These are phyloP conservation scores for Dactylellina parvicollis DNA, from an alignment of 2,329 filamentous ascomycete species.

Conservation along the genomic window DNA sequence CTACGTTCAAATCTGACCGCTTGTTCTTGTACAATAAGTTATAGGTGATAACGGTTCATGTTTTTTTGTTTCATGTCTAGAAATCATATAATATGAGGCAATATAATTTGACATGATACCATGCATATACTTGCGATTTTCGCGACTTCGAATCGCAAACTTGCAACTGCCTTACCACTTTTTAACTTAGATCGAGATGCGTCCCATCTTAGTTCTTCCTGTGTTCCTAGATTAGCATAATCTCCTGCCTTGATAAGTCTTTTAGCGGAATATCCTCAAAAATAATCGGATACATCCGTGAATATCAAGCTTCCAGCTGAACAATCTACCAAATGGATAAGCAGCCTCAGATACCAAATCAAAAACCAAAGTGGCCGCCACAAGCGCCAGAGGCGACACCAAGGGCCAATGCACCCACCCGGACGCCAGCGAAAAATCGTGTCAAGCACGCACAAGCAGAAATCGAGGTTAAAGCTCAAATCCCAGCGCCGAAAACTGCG, in stretches of 20 bases:
- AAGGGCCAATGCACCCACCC: not conserved
- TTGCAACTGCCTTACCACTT: no score
- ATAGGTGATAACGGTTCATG: conserved; percentile 3
- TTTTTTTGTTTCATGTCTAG: conserved; percentile 20
- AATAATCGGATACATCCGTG: no score
- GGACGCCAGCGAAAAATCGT: not conserved
- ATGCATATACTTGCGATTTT: not conserved
- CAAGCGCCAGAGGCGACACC: not conserved
- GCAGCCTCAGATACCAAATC: not conserved
- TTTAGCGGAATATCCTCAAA: no score
- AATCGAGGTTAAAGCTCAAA: not conserved
- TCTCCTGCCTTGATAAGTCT: not conserved
- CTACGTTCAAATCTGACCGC: conserved; percentile 7
- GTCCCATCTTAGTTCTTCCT: not conserved
- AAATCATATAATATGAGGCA: conserved; percentile 15
- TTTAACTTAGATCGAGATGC: not conserved
- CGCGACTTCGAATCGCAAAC: not conserved
- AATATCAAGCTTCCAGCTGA: not conserved
- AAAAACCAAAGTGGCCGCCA: conserved; percentile 1
- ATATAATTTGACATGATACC: conserved; percentile 15
- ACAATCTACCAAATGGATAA: not conserved
- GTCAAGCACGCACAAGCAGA: not conserved
- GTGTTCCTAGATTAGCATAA: no score
- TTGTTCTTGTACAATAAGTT: conserved; percentile 50
- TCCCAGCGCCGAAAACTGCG: not conserved